Evolutionary conservation across 2,329 filamentous ascomycete species (phyloP), one percentile per base, ranked within the genome.

Genomic region (Ceratocystis alfenasii): DNA sequence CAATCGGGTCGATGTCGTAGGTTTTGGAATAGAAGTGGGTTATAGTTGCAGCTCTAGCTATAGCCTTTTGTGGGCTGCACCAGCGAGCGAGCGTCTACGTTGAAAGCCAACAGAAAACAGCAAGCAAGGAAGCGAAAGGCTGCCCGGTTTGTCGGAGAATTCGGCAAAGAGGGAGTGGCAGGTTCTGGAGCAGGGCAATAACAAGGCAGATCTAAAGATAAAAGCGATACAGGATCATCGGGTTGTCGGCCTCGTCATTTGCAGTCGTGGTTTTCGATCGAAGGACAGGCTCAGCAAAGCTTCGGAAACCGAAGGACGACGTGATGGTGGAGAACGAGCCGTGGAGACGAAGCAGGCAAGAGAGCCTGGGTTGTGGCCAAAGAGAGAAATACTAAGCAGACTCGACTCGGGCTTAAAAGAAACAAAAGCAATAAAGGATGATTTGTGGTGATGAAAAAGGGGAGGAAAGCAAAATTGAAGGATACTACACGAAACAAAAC

Each of bases 391-490:
- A 45, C 25, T 12, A 59, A 41, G 36, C 36, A 41, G 36, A 41
- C 3, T 41, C 10, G 8, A 12, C 10, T 12, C 8, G 36, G 36
- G 36, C 36, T 41, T 20, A 15, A 48, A 33, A 59, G 30, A 28
- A 28, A 46, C 15, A n/a, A 22, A 46, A 30, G 12, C 12, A 10
- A 65, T 28, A 64, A 64, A 64, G 6, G 15, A 59, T 59, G 53
- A 59, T 59, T 33, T 12, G 28, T 33, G 28, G 28, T 33, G 25
- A 45, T 12, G 20, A 41, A n/a, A 20, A 45, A 46, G 44, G 5
- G 6, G 6, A 64, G 36, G 25, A 20, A 45, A 46, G 44, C 5
- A 15, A 17, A 57, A 55, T 22, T 15, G 20, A 53, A 53, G 20
- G 22, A 25, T 10, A 53, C 20, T 25, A 53, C 36, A 41, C 41